Evolutionary conservation across 768 basidiomycete species (phyloP), one percentile per base, ranked within the genome.

Genomic region (Collybia mongolica): DNA sequence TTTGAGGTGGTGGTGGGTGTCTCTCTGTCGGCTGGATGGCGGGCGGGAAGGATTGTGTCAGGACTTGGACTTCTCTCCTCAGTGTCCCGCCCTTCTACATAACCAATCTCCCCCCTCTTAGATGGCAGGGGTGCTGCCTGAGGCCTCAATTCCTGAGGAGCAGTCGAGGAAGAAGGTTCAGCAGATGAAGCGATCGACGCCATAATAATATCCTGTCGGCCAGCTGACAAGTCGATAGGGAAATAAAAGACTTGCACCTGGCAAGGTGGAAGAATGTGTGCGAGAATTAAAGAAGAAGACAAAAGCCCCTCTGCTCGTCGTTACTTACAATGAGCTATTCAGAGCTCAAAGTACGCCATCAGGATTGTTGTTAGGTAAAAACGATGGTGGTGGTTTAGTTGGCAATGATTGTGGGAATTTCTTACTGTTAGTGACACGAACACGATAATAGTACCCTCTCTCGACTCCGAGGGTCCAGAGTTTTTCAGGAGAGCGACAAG

Each of bases 61-160:
- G 65, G 55, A 26, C 48, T 61, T 38, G 54, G 35, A 41, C 49
- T 51, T 46, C 51, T 49, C 26, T 40, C 46, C 28, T 50, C 54
- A 32, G 52, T 58, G 3, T 52, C 57, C 44, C 53, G 51, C 9
- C 65, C 72, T 46, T 82, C 82, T 23, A 70, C 52, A 59, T 71
- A 88, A 18, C 85, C 85, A 45, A 88, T 81, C 60, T 87, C 85
- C 22, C 84, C 86, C 17, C 76, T 72, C 63, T 86, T 87, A 39
- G 60, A 63, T 46, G 85, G 86, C 60, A 86, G 67, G 48, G 84
- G 83, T 38, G 72, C 83, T 58, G 83, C 83, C 72, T 86, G 72
- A 48, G 67, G 70, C 57, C 72, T 70, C 54, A 57, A 47, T 49
- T 64, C 61, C 37, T 52, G 20, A 46, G 52, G 37, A 15, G 41